A percentile compares a stretch with the other conserved stretches of the same genome.
These are phyloP conservation scores for Citrus sp. DNA, from an alignment of 345 rosid species.

Conservation along the genomic window DNA sequence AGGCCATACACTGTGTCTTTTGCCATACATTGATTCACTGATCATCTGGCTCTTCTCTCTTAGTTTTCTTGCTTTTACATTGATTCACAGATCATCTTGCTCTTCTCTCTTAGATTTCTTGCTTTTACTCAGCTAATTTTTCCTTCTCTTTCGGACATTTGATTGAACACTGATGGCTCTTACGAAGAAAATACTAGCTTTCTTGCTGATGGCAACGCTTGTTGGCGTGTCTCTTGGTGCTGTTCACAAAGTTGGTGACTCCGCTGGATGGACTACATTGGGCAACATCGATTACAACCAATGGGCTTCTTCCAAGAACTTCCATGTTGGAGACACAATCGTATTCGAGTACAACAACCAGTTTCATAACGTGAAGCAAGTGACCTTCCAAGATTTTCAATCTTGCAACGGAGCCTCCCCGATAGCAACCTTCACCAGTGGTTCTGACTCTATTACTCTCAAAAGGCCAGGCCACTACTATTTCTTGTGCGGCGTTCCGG, in stretches of 20 bases:
- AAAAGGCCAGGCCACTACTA: background rate
- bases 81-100: background rate
- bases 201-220: background rate
- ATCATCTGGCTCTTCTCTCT: no score
- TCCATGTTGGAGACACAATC: background rate
- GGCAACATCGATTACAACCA: background rate
- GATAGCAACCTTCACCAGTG: background rate
- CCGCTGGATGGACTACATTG: background rate
- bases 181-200: background rate
- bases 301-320: conserved; percentile 3
- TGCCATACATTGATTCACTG: no score
- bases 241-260: background rate
- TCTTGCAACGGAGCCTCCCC: no score
- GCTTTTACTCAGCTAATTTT: background rate
- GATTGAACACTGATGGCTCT: background rate
- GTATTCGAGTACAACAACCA: no score
- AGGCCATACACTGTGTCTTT: no score
- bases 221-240: background rate
- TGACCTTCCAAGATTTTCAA: no score
- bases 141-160: background rate
- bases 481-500: background rate
- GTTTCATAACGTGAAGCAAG: no score
- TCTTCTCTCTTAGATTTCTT: background rate
- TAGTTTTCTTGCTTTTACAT: no score
- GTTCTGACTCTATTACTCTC: background rate